Conservation (phyloP, 345 rosid species). For the Pugionium dolabratum region DNA sequence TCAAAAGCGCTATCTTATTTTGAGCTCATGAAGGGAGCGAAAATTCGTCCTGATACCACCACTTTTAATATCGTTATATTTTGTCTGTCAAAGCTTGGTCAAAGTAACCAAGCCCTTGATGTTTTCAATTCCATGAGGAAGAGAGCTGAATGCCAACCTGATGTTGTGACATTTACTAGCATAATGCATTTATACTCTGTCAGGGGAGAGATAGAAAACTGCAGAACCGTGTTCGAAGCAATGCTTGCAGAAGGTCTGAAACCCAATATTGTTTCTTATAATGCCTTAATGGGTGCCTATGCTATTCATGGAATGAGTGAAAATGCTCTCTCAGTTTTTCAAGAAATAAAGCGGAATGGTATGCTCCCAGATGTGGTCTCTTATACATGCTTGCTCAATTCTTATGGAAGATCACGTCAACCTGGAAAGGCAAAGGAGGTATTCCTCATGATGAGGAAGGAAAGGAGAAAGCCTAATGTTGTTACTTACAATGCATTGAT, state of each 20-base stretch:
- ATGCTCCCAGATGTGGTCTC: slow-evolving; percentile 79
- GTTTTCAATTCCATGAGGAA: slow-evolving; percentile 87
- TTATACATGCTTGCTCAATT: slow-evolving; percentile 78
- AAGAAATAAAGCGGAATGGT: slow-evolving; percentile 63
- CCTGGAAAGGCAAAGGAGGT: slow-evolving; percentile 76
- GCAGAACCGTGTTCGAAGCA: slow-evolving; percentile 65
- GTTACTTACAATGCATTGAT: slow-evolving; percentile 80
- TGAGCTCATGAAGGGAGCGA: slow-evolving; percentile 86
- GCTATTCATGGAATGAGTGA: slow-evolving; percentile 82
- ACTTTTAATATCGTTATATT: slow-evolving; percentile 76
- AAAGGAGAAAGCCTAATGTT: slow-evolving; percentile 69
- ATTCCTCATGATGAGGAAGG: slow-evolving; percentile 68
- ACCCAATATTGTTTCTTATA: slow-evolving; percentile 78
- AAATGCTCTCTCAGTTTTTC: slow-evolving; percentile 71
- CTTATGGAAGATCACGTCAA: slow-evolving; percentile 84
- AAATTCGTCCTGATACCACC: slow-evolving; percentile 80
- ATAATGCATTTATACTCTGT: slow-evolving; percentile 71
- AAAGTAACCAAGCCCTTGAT: slow-evolving; percentile 62
- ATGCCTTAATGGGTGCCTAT: slow-evolving; percentile 78
- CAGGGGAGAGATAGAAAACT: slow-evolving; percentile 72
- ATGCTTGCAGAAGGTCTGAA: slow-evolving; percentile 88
- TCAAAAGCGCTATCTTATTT: slow-evolving; percentile 82
- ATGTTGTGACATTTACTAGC: slow-evolving; percentile 80
- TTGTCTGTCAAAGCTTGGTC: slow-evolving; percentile 78
- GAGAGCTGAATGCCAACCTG: slow-evolving; percentile 67